A percentile compares a stretch with the other conserved stretches of the same genome.
Evolutionary conservation across 345 rosid species (phyloP).

Genomic region (Hibiscus syriacus): DNA sequence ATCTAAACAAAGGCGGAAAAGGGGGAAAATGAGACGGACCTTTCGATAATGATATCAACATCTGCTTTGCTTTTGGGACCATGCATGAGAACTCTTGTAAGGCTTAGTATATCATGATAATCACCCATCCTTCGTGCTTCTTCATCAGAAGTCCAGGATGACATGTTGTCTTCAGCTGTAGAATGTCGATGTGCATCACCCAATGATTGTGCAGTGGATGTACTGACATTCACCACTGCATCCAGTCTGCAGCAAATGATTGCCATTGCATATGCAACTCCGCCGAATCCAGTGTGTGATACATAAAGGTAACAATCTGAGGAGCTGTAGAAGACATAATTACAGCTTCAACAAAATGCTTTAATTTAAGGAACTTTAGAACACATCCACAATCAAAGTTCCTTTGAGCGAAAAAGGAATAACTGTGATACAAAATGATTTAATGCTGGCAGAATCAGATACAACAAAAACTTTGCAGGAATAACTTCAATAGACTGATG

Average conservation of each 20-base stretch:
- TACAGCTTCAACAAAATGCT: constrained; percentile 5
- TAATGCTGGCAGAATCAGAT: background rate
- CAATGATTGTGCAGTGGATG: constrained; percentile 22
- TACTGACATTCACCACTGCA: constrained; percentile 35
- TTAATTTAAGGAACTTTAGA: background rate
- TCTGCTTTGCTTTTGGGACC: constrained; percentile 96
- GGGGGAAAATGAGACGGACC: constrained; percentile 26
- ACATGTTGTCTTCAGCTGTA: constrained; percentile 27
- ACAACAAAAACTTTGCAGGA: constrained; percentile 5
- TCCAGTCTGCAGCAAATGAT: constrained; percentile 69
- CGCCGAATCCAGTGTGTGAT: constrained; percentile 94
- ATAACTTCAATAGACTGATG: background rate
- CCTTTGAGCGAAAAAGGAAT: background rate
- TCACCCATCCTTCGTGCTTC: constrained; percentile 81
- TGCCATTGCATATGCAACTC: constrained; percentile 91
- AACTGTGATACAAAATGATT: background rate
- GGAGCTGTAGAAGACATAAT: constrained; percentile 30
- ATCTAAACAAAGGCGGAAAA: background rate
- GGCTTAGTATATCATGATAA: constrained; percentile 89
- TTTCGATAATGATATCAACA: constrained; percentile 61
- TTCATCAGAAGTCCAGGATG: constrained; percentile 54
- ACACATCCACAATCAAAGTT: background rate
- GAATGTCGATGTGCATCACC: constrained; percentile 23
- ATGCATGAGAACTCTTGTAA: constrained; percentile 75
- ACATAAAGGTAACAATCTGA: constrained; percentile 78